Evolutionary conservation across 208 protist genomes (phyloP).

Genomic region (Sergeia podlipaevii): DNA sequence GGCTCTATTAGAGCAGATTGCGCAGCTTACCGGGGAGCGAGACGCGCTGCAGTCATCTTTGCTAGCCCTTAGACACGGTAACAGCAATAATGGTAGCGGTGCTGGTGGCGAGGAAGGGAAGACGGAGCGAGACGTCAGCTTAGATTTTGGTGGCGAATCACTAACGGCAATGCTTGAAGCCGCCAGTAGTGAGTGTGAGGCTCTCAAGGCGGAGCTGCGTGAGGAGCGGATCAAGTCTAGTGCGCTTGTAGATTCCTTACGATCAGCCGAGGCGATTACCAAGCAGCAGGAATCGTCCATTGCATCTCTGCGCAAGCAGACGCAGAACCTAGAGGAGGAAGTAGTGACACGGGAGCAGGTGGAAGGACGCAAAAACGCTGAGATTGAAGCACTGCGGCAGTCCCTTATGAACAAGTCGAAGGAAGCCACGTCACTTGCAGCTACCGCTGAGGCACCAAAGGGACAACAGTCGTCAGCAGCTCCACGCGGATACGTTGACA

Average conservation of each 20-base stretch:
- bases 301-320: background rate
- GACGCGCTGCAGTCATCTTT: too few relatives aligned
- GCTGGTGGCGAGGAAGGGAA: too few relatives aligned
- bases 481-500: conserved; percentile 35
- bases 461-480: too few relatives aligned
- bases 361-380: conserved; percentile 26
- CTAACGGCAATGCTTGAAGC: too few relatives aligned
- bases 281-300: conserved; percentile 6
- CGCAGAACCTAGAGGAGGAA: background rate
- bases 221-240: conserved; percentile 16
- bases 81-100: too few relatives aligned
- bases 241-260: conserved; percentile 20
- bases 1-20: too few relatives aligned
- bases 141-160: too few relatives aligned
- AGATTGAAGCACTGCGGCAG: conserved; percentile 33
- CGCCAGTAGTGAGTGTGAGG: conserved; percentile 12
- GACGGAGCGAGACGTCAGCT: too few relatives aligned
- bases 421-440: background rate
- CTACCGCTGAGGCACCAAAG: background rate
- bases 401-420: conserved; percentile 10
- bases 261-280: conserved; percentile 22
- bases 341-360: conserved; percentile 10
- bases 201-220: conserved; percentile 23
- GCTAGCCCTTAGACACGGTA: too few relatives aligned
- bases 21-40: too few relatives aligned